Conservation (phyloP, 2,329 filamentous ascomycete genomes). For the Cordyceps cateniannulata region DNA sequence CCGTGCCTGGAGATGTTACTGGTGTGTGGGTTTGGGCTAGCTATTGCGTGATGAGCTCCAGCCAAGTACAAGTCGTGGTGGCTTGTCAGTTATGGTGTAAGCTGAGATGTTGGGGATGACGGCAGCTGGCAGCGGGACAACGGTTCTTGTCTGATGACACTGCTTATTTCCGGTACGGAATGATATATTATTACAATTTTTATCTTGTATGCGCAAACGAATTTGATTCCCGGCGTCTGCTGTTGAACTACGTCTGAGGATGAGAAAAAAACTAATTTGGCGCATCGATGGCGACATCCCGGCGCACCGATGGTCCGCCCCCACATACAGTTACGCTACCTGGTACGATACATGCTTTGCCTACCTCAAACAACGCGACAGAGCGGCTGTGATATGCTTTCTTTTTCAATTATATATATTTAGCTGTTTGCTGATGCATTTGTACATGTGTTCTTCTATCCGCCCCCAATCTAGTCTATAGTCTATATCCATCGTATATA, state of each 20-base stretch:
- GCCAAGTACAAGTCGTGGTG: background rate
- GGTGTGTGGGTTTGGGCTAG: constrained; percentile 11
- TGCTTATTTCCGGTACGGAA: background rate
- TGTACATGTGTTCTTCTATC: background rate
- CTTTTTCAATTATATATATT: background rate
- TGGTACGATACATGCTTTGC: no score
- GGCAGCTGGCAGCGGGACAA: background rate
- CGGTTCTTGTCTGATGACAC: no score
- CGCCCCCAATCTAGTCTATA: background rate
- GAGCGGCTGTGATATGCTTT: background rate
- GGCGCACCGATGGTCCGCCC: constrained; percentile 8
- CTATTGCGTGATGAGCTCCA: constrained; percentile 10
- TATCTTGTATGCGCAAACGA: background rate
- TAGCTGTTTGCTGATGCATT: no score
- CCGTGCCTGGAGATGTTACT: background rate
- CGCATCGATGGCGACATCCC: constrained; percentile 20
- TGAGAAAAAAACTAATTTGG: constrained; percentile 10
- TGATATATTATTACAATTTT: background rate
- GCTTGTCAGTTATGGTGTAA: constrained; percentile 7
- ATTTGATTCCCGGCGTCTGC: background rate
- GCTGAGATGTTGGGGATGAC: background rate
- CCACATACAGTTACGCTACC: background rate
- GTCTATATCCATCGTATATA: background rate
- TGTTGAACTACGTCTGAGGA: background rate
- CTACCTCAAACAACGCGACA: no score